Evolutionary conservation across 805 yeast species (phyloP).

Genomic region (Teunomyces kruisii): DNA sequence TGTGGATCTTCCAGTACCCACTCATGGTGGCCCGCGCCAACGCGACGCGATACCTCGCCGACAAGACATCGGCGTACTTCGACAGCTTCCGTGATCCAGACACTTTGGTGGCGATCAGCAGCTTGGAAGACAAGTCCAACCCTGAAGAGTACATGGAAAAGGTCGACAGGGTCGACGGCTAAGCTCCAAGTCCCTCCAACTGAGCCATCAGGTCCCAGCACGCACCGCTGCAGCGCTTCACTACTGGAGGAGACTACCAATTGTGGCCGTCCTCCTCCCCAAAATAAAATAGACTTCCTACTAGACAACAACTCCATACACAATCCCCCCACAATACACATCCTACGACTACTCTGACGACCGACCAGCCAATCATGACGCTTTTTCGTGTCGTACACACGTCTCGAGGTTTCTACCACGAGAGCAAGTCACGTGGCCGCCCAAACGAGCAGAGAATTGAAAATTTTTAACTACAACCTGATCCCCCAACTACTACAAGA

Average conservation of each 20-base stretch:
- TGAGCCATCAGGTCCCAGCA: too few relatives aligned
- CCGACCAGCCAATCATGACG: too few relatives aligned
- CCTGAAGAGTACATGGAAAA: not conserved
- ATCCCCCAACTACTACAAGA: not conserved
- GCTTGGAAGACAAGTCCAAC: not conserved
- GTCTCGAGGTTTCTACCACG: not conserved
- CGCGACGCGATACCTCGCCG: not conserved
- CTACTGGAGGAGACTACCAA: too few relatives aligned
- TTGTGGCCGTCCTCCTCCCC: too few relatives aligned
- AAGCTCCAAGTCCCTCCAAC: too few relatives aligned
- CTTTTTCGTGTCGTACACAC: too few relatives aligned
- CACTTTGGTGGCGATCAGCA: not conserved
- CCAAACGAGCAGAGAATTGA: conserved; percentile 4
- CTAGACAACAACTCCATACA: too few relatives aligned
- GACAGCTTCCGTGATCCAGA: conserved; percentile 1
- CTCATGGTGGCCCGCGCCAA: conserved; percentile 3
- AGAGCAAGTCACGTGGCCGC: not conserved
- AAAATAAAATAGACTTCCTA: too few relatives aligned
- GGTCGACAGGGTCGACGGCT: not conserved
- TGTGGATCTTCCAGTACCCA: not conserved
- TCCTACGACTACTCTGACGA: too few relatives aligned
- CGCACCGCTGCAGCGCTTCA: too few relatives aligned
- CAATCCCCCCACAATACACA: too few relatives aligned
- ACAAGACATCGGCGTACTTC: not conserved
- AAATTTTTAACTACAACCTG: not conserved